phyloP scores from a whole-genome alignment of 306 rosid species.

The Biancaea sappan region DNA sequence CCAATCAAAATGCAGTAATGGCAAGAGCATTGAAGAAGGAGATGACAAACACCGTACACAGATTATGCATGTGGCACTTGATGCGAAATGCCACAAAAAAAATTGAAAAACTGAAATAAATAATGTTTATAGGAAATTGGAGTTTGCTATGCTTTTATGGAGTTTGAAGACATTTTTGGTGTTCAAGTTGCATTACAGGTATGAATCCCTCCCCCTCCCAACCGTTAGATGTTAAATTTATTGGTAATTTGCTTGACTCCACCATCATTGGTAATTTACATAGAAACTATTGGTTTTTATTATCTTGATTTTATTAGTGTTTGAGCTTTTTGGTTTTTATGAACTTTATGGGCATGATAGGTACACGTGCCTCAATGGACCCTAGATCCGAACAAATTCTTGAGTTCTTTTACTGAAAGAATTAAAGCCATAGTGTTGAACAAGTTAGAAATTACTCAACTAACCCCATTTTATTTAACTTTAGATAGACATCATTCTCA shows the following conservation, averaged over 20 bases:
- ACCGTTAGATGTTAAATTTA: constrained; percentile 2
- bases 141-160: constrained; percentile 95
- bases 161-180: constrained; percentile 82
- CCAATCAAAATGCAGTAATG: too few species aligned
- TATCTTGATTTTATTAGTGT: too few species aligned
- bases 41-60: too few species aligned
- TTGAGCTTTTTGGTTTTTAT: constrained; percentile 21
- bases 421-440: constrained; percentile 79
- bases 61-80: too few species aligned
- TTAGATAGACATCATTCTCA: constrained; percentile 7
- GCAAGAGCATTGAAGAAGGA: too few species aligned
- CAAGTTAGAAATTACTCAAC: constrained; percentile 55
- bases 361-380: constrained; percentile 75
- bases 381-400: constrained; percentile 61
- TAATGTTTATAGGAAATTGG: constrained; percentile 79
- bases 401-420: constrained; percentile 57
- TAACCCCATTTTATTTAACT: too few species aligned
- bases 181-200: constrained; percentile 93
- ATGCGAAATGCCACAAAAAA: too few species aligned
- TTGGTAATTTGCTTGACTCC: constrained; percentile 19
- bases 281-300: too few species aligned
- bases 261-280: too few species aligned
- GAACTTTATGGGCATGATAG: constrained; percentile 43
- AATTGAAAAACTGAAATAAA: constrained; percentile 34
- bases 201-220: too few species aligned